Percentiles rank a stretch among this genome's conserved stretches.
Conservation (phyloP, 164 flowering plant genomes). For the Vitis cinerea region DNA sequence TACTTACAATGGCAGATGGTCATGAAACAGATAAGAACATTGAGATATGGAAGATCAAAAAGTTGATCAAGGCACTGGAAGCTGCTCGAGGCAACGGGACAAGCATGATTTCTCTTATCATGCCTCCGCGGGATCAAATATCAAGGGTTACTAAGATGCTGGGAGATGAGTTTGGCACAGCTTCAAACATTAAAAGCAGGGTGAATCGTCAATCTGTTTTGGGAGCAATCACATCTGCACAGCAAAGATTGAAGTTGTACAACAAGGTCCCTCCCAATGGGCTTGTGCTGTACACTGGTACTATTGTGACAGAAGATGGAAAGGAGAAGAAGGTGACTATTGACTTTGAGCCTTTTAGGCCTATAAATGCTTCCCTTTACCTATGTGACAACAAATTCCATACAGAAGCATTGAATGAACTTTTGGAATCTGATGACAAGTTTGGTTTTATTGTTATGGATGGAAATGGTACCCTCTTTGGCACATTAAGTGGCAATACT, state of each 20-base stretch:
- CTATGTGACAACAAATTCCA: slow-evolving; percentile 50
- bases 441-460: slow-evolving; percentile 48
- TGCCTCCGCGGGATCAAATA: slow-evolving; percentile 45
- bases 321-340: slow-evolving; percentile 41
- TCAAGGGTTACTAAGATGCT: slow-evolving; percentile 48
- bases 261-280: slow-evolving; percentile 45
- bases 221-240: slow-evolving; percentile 42
- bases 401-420: slow-evolving; percentile 41
- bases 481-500: slow-evolving; percentile 43
- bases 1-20: slow-evolving; percentile 23
- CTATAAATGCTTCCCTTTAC: slow-evolving; percentile 38
- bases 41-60: slow-evolving; percentile 42
- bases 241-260: slow-evolving; percentile 39
- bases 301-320: slow-evolving; percentile 39
- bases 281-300: slow-evolving; percentile 39
- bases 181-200: slow-evolving; percentile 52
- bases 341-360: slow-evolving; percentile 45
- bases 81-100: slow-evolving; percentile 41
- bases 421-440: slow-evolving; percentile 44
- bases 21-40: slow-evolving; percentile 34
- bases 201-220: slow-evolving; percentile 44
- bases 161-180: slow-evolving; percentile 54
- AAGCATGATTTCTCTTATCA: slow-evolving; percentile 41
- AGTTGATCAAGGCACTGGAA: slow-evolving; percentile 36
- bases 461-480: slow-evolving; percentile 48